phyloP scores from a whole-genome alignment of 805 yeast species.

The Yarrowia sp. region DNA sequence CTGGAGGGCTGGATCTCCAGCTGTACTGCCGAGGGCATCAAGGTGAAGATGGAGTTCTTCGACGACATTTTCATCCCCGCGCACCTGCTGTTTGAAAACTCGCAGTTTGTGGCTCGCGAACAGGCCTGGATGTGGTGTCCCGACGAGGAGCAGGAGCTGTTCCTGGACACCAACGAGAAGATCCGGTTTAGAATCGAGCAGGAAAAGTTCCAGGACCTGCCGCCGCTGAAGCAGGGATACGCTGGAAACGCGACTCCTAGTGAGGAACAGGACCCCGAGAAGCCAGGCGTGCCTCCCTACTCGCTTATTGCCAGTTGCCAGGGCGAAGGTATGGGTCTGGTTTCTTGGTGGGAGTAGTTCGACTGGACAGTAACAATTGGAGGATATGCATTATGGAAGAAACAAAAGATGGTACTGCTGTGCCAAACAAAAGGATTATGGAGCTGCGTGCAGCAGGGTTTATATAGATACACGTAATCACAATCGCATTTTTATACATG shows the following conservation, averaged over 20 bases:
- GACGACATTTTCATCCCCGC: slow-evolving; percentile 90
- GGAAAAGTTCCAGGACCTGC: slow-evolving; percentile 77
- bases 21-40: slow-evolving; percentile 83
- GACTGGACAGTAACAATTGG: too few relatives aligned
- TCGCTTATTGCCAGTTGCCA: slow-evolving; percentile 87
- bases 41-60: slow-evolving; percentile 79
- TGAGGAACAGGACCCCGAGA: slow-evolving; percentile 30
- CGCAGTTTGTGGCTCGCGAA: slow-evolving; percentile 64
- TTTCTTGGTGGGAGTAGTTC: slow-evolving; percentile 96
- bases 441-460: background rate
- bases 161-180: slow-evolving; percentile 85
- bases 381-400: background rate
- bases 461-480: background rate
- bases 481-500: slow-evolving; percentile 15
- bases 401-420: too few relatives aligned
- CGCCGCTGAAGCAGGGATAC: slow-evolving; percentile 64
- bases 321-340: slow-evolving; percentile 94
- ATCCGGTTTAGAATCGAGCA: slow-evolving; percentile 89
- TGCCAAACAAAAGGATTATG: background rate
- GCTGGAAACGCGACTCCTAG: slow-evolving; percentile 39
- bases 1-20: slow-evolving; percentile 90
- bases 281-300: slow-evolving; percentile 62
- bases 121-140: slow-evolving; percentile 93
- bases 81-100: slow-evolving; percentile 72
- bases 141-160: slow-evolving; percentile 66